A percentile compares a stretch with the other conserved stretches of the same genome.
Evolutionary conservation across 2,329 filamentous ascomycete species (phyloP).

Genomic region (Orbilia javanica): DNA sequence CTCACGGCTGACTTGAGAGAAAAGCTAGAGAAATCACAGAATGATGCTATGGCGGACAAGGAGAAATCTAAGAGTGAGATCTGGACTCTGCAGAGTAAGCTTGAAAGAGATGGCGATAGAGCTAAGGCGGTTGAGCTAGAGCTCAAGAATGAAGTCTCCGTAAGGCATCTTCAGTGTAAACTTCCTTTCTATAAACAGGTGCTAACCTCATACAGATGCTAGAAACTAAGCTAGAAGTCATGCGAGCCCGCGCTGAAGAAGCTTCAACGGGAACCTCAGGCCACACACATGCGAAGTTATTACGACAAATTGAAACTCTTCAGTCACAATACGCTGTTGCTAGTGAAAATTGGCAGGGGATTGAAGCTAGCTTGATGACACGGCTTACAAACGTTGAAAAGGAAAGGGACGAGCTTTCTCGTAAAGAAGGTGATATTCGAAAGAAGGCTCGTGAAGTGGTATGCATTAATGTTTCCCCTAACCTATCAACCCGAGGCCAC

Average conservation of each 20-base stretch:
- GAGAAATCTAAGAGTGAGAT: conserved; percentile 72
- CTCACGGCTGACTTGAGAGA: conserved; percentile 72
- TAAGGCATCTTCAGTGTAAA: conserved; percentile 61
- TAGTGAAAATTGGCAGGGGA: conserved; percentile 97
- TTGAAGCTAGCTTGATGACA: conserved; percentile 85
- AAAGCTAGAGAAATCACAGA: conserved; percentile 59
- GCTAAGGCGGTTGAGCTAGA: conserved; percentile 77
- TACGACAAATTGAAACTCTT: conserved; percentile 93
- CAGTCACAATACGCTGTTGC: conserved; percentile 96
- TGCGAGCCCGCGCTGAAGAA: conserved; percentile 88
- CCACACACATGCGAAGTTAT: conserved; percentile 86
- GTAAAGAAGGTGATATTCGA: conserved; percentile 86
- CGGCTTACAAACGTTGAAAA: conserved; percentile 84
- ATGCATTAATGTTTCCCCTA: conserved; percentile 64
- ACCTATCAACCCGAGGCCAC: background rate
- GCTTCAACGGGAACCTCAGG: conserved; percentile 83
- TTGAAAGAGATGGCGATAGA: conserved; percentile 79
- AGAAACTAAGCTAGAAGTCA: conserved; percentile 89
- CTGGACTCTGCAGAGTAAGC: conserved; percentile 80
- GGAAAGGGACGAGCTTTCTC: conserved; percentile 86
- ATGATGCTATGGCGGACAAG: conserved; percentile 58
- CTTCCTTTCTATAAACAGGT: background rate
- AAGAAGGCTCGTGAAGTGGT: conserved; percentile 89
- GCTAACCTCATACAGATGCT: conserved; percentile 70
- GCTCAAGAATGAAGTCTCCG: conserved; percentile 76